Percentiles rank a stretch among this genome's conserved stretches.
These are phyloP conservation scores for Acacia melanoxylon DNA, from an alignment of 306 rosid genomes.

Conservation along the genomic window DNA sequence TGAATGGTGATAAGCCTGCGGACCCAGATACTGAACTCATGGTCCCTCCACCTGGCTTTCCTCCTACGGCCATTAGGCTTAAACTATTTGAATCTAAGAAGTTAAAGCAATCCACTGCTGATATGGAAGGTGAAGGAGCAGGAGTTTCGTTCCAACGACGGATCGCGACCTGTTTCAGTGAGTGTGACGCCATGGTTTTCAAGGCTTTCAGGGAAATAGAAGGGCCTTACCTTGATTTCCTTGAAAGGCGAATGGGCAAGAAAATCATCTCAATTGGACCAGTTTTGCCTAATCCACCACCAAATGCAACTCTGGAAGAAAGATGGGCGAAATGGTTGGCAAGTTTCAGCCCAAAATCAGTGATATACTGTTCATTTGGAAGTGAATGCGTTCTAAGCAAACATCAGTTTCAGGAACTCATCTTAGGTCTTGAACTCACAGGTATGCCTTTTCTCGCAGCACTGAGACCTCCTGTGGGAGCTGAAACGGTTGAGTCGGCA, in stretches of 20 bases:
- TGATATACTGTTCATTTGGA: slow-evolving; percentile 70
- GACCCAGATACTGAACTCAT: no score
- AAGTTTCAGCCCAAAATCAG: slow-evolving; percentile 32
- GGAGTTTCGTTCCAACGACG: slow-evolving; percentile 41
- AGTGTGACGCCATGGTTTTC: slow-evolving; percentile 55
- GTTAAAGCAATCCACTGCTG: neutral
- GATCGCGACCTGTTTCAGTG: slow-evolving; percentile 11
- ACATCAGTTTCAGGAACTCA: no score
- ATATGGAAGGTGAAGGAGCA: no score
- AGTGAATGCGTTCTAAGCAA: slow-evolving; percentile 51
- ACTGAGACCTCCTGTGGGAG: no score
- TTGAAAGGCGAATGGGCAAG: slow-evolving; percentile 42
- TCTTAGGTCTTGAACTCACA: no score
- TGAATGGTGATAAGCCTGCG: no score
- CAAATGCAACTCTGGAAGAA: slow-evolving; percentile 39
- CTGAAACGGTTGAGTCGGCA: no score
- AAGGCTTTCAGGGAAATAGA: slow-evolving; percentile 60
- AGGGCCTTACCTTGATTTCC: slow-evolving; percentile 52
- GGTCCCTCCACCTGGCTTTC: no score
- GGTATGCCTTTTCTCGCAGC: no score
- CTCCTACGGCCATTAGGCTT: no score
- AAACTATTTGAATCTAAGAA: slow-evolving; percentile 48
- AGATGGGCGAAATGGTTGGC: slow-evolving; percentile 61
- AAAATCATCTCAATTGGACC: slow-evolving; percentile 60
- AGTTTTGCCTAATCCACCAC: slow-evolving; percentile 42